Base-by-base conservation (phyloP, 2,329 filamentous ascomycete genomes). In the Alternaria longipes region DNA sequence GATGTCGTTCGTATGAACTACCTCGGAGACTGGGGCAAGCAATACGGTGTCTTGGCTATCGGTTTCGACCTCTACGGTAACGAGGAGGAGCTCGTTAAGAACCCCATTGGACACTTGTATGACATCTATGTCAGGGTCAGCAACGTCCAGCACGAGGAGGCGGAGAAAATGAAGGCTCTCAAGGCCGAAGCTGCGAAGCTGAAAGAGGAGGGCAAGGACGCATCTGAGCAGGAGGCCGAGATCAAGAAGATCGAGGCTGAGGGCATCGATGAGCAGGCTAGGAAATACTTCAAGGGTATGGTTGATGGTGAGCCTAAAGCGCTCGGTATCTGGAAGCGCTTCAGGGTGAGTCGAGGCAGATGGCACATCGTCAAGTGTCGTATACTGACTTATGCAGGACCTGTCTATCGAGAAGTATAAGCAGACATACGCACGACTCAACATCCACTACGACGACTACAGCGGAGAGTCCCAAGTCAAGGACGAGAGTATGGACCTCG, bases 51-150 rank as follows among this genome's bases (percentile, higher is more conserved):
- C 8, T 79, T 93, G 42, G 91, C 91, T 5, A 83, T 94, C 56
- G 91, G 90, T 0, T 95, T 90, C 76, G 85, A 91, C 74, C 87
- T 87, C 71, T 94, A 90, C 75, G 92, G 92, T 30, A 87, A 86
- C 62, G 91, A 94, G 78, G 88, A 90, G 68, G 86, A 88, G 60
- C 84, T 95, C 12, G 78, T 86, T 64, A 84, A 84, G 49, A 91
- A 94, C 71, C 91, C 92, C 12, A 93, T 94, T 74, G 91, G 91
- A 77, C 92, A 95, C 76, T 82, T 95, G 9, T 94, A 90, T 78
- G 87, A 93, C 72, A 89, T 95, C 53, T 95, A 94, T 72, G 91
- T 94, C 64, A 86, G 88, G 77, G 92, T 94, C 78, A 88, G 88
- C 68, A 83, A 83, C 38, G 83, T 90, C 4, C 85, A 89, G 64